These are phyloP conservation scores for Spiraea crenata DNA, from an alignment of 331 rosid species.

Conservation along the genomic window DNA sequence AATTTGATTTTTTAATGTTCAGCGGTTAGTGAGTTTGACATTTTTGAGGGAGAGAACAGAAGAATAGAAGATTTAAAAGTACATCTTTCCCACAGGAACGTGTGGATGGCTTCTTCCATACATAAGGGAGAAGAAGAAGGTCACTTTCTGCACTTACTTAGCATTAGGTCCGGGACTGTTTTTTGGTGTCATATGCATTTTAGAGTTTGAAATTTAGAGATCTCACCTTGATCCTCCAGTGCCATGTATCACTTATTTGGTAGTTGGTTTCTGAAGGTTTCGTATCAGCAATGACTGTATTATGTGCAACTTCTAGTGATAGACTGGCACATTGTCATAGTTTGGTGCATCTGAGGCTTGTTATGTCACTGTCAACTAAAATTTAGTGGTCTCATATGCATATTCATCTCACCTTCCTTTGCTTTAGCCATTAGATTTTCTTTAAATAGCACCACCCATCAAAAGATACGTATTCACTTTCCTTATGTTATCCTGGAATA, in stretches of 20 bases:
- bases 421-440: background rate
- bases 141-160: conserved; percentile 36
- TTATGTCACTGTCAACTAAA: conserved; percentile 4
- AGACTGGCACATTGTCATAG: background rate
- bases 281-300: background rate
- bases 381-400: background rate
- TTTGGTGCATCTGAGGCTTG: background rate
- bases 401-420: background rate
- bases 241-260: background rate
- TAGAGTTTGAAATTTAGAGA: conserved; percentile 6
- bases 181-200: background rate
- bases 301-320: background rate
- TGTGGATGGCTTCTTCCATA: conserved; percentile 97
- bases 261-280: background rate
- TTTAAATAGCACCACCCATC: background rate
- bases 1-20: conserved; percentile 24
- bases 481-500: background rate
- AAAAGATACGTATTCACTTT: background rate
- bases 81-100: conserved; percentile 55
- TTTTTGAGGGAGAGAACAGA: conserved; percentile 40
- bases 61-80: conserved; percentile 47
- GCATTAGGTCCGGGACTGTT: conserved; percentile 3
- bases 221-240: background rate
- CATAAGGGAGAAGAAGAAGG: conserved; percentile 95
- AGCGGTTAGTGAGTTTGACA: conserved; percentile 65